Evolutionary conservation across 2,329 filamentous ascomycete genomes (phyloP).

Genomic region (Scytalidium lignicola): DNA sequence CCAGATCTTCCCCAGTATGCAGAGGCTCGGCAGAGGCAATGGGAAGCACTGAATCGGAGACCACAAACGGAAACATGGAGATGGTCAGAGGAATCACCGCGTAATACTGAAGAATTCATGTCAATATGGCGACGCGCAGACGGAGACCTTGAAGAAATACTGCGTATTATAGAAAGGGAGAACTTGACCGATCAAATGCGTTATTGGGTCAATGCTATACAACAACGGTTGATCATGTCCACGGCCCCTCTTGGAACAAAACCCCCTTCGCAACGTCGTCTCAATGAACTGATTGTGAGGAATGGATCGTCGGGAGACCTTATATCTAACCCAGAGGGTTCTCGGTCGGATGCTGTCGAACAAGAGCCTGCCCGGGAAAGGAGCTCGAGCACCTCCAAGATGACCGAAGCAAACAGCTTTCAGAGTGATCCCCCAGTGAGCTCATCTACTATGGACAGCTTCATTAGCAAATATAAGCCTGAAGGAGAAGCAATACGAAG

Average conservation of each 20-base stretch:
- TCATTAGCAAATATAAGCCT: neutral
- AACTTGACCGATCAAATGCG: constrained; percentile 52
- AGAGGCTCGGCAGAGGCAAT: constrained; percentile 5
- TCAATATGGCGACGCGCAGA: constrained; percentile 55
- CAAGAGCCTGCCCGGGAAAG: neutral
- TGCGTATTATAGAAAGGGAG: constrained; percentile 57
- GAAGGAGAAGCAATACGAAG: constrained; percentile 2
- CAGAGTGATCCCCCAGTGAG: neutral
- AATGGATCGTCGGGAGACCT: neutral
- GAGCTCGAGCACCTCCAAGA: neutral
- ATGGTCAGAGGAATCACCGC: constrained; percentile 20
- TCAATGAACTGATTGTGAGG: neutral
- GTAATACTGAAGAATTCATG: constrained; percentile 37
- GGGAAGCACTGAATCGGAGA: constrained; percentile 8
- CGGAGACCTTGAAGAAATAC: constrained; percentile 53
- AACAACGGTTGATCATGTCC: constrained; percentile 9
- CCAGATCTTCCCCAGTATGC: neutral
- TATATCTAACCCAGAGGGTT: neutral
- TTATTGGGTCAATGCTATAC: constrained; percentile 53
- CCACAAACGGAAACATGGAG: constrained; percentile 23
- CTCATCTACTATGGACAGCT: neutral
- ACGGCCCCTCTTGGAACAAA: neutral
- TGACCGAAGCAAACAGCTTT: neutral
- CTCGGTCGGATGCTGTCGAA: neutral
- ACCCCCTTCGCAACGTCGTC: neutral